phyloP scores from a whole-genome alignment of 148 eudicot genomes.

The Vaccinium myrtillus region DNA sequence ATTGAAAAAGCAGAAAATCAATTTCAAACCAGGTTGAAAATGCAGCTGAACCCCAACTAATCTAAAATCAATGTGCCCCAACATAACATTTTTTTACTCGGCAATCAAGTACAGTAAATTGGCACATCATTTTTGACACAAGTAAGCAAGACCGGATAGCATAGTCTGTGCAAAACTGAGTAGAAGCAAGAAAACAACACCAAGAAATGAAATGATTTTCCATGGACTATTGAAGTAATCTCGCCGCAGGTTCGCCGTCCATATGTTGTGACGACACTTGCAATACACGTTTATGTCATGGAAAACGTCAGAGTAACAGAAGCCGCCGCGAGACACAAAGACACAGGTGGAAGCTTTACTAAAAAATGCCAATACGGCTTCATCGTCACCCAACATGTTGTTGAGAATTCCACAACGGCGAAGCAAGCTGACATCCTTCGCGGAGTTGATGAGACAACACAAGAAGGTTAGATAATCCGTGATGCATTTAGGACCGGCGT shows the following conservation, averaged over 20 bases:
- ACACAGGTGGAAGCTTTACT: neutral
- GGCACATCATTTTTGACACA: neutral
- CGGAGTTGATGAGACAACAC: conserved; percentile 3
- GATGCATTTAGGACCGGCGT: neutral
- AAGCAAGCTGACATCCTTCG: neutral
- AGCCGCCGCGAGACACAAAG: neutral
- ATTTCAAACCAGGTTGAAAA: too few relatives aligned
- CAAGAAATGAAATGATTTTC: conserved; percentile 8
- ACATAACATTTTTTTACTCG: neutral
- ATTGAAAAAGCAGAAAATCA: too few relatives aligned
- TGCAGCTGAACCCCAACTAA: too few relatives aligned
- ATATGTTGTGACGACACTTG: neutral
- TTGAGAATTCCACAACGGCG: conserved; percentile 6
- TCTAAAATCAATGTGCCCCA: too few relatives aligned
- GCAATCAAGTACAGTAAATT: neutral
- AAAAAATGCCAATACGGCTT: neutral
- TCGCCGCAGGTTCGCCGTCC: neutral
- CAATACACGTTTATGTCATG: conserved; percentile 2
- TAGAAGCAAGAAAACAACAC: conserved; percentile 7
- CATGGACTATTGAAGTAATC: conserved; percentile 10
- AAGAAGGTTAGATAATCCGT: neutral
- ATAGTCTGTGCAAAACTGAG: neutral
- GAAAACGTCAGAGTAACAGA: conserved; percentile 4
- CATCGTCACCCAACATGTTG: conserved; percentile 14
- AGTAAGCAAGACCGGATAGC: neutral